Base-by-base conservation (phyloP, 192 early-diverging fungal genomes). In the Coemansia sp. region DNA sequence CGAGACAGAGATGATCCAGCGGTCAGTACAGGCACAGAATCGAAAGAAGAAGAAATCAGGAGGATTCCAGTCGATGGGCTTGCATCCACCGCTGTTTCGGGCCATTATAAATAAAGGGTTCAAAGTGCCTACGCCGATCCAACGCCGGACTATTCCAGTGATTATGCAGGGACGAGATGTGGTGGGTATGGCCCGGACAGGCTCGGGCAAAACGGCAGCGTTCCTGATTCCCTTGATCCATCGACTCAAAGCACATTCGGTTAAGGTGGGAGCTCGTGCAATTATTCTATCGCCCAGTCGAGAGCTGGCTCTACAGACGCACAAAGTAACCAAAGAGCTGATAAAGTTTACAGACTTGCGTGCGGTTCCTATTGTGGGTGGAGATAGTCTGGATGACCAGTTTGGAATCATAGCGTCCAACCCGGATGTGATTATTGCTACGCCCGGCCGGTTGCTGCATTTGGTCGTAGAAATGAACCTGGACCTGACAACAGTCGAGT, bases 111-210 rank as follows among this genome's bases (percentile, higher is more conserved):
- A 91, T 57, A 92, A 93, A 60, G 96, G 96, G 5, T 98, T 93
- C 79, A 94, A 96, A 59, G 85, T 96, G 3, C 96, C 96, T n/a
- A 99, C 96, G 16, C 95, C 96, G 6, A 94, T 99, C 66, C 96
- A 99, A 77, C 87, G 96, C 48, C 91, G 91, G 70, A 81, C 91
- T 26, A 96, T 99, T 53, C 96, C 96, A 20, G 64, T 95, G 48
- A 86, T 96, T 47, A 81, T 96, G 66, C 82, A 94, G 55, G 92
- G 94, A 26, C 77, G 87, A 16, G 96, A 99, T 78, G 88, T 97
- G 2, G 94, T 99, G 2, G 96, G 89, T 55, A 97, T 99, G 96
- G 96, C 96, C 10, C 82, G 95, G 18, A 99, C 96, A 2, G 97
- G 97, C 60, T 94, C 92, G 36, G 97, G 97, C 35, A 99, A 99